Base-by-base conservation (phyloP, 1,139 yeast genomes). In the Magnusiomyces tetraspermus region DNA sequence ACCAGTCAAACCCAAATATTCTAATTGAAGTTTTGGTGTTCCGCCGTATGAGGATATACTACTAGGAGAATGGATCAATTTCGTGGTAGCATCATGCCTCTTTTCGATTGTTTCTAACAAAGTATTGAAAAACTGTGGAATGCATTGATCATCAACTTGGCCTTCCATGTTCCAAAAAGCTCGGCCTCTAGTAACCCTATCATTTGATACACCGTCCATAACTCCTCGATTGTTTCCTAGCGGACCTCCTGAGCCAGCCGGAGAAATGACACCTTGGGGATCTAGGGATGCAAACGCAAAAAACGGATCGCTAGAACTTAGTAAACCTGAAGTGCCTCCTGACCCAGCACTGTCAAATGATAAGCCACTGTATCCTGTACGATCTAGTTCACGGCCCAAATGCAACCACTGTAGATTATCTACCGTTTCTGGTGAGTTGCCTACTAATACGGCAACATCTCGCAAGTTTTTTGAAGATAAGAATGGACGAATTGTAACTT, bases 271-370 rank as follows among this genome's bases (percentile, higher is more conserved):
- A 2, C 49, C 49, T 44, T 37, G 49, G 19, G 54, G 52, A 43
- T 57, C 54, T 49, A 59, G 46, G 3, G 60, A 53, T 2, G 62
- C 60, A 55, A 59, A 59, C n/a, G 62, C 58, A 47, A 56, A 59
- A 46, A 46, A 36, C 2, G 42, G 49, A 22, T 46, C 49, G 11
- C 49, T 24, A 36, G 23, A 15, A 10, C 33, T n/a, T 15, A n/a
- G 15, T 6, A 10, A 8, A 3, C 31, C 43, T 2, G 31, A 21
- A 36, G 31, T 11, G 17, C 15, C 19, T 8, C 40, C 40, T 36
- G 40, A 36, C 21, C 17, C 43, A 4, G 22, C 37, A 8, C 21
- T 19, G 13, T 37, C 23, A 6, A 19, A n/a, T 3, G 43, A 8
- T 4, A n/a, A n/a, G 13, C 40, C 40, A n/a, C 17, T n/a, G 15